These are phyloP conservation scores for Gynochthodes officinalis DNA, from an alignment of 257 asterid species.

Conservation along the genomic window DNA sequence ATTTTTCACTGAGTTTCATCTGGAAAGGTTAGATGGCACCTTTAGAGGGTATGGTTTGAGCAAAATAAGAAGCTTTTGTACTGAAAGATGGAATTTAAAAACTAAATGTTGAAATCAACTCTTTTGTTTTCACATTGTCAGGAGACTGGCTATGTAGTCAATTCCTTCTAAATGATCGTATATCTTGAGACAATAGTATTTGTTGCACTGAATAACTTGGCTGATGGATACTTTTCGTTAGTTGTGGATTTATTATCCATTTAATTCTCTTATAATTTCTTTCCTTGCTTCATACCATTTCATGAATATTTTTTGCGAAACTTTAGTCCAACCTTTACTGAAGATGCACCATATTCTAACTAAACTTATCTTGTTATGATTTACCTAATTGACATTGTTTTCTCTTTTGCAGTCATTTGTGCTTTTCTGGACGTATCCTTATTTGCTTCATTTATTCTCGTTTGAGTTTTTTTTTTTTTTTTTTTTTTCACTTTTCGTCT, in stretches of 20 bases:
- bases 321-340: background rate
- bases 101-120: background rate
- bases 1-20: background rate
- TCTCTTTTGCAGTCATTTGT: slow-evolving; percentile 86
- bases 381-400: slow-evolving; percentile 23
- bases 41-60: background rate
- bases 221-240: background rate
- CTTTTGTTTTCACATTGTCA: background rate
- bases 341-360: background rate
- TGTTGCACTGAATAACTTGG: background rate
- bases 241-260: no score
- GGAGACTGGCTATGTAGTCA: no score
- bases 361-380: background rate
- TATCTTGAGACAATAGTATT: background rate
- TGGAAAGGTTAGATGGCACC: background rate
- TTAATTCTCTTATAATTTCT: background rate
- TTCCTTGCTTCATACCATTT: background rate
- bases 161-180: background rate
- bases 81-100: slow-evolving; percentile 4
- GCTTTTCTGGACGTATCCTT: slow-evolving; percentile 99
- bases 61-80: background rate
- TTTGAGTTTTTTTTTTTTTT: background rate
- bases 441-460: background rate
- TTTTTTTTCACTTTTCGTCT: background rate
- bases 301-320: background rate